Conservation (phyloP, 139 green algal genomes). For the Picochlorum sp. region DNA sequence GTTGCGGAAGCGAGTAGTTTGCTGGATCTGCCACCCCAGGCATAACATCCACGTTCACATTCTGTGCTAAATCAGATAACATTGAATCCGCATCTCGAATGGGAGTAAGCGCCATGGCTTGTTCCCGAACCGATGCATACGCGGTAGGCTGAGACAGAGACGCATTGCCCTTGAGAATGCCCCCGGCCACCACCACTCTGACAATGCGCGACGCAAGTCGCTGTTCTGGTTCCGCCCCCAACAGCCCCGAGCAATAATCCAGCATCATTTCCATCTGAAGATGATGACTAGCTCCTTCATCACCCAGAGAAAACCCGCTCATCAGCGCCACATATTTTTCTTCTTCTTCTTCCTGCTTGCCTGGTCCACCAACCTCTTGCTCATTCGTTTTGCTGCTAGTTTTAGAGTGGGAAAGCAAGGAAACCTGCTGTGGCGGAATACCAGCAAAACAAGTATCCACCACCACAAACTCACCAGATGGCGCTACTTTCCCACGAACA, state of each 20-base stretch:
- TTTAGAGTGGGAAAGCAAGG: slow-evolving; percentile 17
- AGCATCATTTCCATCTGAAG: slow-evolving; percentile 53
- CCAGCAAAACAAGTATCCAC: slow-evolving; percentile 20
- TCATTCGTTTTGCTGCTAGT: no score
- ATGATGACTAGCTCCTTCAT: slow-evolving; percentile 8
- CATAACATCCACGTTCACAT: slow-evolving; percentile 91
- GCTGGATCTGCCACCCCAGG: slow-evolving; percentile 77
- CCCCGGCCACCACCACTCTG: slow-evolving; percentile 63
- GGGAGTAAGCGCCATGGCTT: slow-evolving; percentile 34
- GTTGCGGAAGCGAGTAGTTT: slow-evolving; percentile 89
- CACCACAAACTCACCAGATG: slow-evolving; percentile 65
- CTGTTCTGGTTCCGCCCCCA: slow-evolving; percentile 61
- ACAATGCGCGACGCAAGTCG: slow-evolving; percentile 34
- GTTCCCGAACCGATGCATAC: slow-evolving; percentile 38
- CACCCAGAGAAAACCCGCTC: slow-evolving; percentile 77
- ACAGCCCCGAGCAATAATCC: slow-evolving; percentile 72
- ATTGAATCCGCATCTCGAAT: slow-evolving; percentile 53
- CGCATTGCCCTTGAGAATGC: slow-evolving; percentile 27
- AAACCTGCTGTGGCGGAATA: slow-evolving; percentile 15
- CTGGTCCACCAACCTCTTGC: not conserved
- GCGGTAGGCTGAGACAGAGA: slow-evolving; percentile 38
- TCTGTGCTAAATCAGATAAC: slow-evolving; percentile 54
- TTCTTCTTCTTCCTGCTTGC: slow-evolving; percentile 2
- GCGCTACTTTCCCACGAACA: slow-evolving; percentile 49
- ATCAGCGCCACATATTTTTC: slow-evolving; percentile 78